These are phyloP conservation scores for Plectranthus barbatus DNA, from an alignment of 257 asterid genomes.

Conservation along the genomic window DNA sequence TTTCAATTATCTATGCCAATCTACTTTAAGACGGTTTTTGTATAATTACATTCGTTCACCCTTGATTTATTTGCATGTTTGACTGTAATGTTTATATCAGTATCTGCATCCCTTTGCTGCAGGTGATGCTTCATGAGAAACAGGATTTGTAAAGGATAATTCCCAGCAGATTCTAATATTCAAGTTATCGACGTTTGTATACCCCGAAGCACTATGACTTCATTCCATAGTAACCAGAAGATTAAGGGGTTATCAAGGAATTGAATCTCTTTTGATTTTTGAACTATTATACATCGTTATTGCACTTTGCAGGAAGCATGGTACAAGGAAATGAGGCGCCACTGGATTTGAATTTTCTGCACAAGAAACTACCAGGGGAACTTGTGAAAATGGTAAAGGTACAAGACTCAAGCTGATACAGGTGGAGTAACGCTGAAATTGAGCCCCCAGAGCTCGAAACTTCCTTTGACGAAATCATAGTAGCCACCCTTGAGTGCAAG, in stretches of 20 bases:
- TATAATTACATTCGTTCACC: background rate
- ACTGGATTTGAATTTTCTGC: slow-evolving; percentile 2
- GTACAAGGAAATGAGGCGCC: background rate
- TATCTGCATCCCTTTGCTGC: no score
- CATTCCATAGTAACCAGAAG: slow-evolving; percentile 1
- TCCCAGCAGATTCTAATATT: background rate
- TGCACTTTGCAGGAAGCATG: background rate
- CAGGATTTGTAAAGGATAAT: background rate
- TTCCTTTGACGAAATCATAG: slow-evolving; percentile 77
- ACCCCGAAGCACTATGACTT: background rate
- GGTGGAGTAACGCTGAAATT: slow-evolving; percentile 62
- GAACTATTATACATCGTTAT: background rate
- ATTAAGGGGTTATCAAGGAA: background rate
- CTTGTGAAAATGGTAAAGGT: slow-evolving; percentile 16
- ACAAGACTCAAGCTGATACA: slow-evolving; percentile 57
- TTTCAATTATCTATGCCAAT: background rate
- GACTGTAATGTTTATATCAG: background rate
- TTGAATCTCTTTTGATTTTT: background rate
- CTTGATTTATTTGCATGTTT: background rate
- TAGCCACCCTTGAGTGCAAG: slow-evolving; percentile 83
- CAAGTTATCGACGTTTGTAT: background rate
- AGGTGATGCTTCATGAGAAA: background rate
- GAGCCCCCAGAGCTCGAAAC: slow-evolving; percentile 87
- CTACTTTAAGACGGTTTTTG: background rate
- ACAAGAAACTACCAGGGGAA: slow-evolving; percentile 14